These are phyloP conservation scores for Cerrena zonata DNA, from an alignment of 1,284 basidiomycete species.

Conservation along the genomic window DNA sequence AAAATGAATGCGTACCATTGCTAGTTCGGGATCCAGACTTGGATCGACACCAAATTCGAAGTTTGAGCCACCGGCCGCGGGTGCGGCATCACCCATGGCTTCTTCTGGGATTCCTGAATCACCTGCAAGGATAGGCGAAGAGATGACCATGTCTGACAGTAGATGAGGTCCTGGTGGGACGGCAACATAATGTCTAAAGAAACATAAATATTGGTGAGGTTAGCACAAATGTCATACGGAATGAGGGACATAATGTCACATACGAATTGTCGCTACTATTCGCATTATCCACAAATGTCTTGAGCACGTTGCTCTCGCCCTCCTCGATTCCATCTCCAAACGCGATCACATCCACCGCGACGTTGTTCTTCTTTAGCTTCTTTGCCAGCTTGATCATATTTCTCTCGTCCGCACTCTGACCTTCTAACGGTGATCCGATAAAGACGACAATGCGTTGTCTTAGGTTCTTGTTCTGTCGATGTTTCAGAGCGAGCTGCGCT, in stretches of 20 bases:
- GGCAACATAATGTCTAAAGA: slow-evolving; percentile 72
- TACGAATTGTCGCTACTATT: slow-evolving; percentile 80
- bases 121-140: slow-evolving; percentile 77
- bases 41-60: slow-evolving; percentile 94
- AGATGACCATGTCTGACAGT: slow-evolving; percentile 78
- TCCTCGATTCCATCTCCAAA: slow-evolving; percentile 74
- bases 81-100: slow-evolving; percentile 42
- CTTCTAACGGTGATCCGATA: slow-evolving; percentile 79
- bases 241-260: slow-evolving; percentile 27
- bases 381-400: slow-evolving; percentile 84
- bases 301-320: slow-evolving; percentile 58
- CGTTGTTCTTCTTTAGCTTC: slow-evolving; percentile 99
- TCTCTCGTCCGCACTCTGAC: slow-evolving; percentile 64
- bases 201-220: background rate
- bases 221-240: slow-evolving; percentile 3
- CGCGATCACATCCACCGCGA: slow-evolving; percentile 86
- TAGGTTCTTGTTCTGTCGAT: slow-evolving; percentile 97
- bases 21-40: slow-evolving; percentile 90
- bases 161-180: slow-evolving; percentile 75
- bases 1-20: slow-evolving; percentile 64
- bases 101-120: slow-evolving; percentile 73
- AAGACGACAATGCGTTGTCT: slow-evolving; percentile 93
- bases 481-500: slow-evolving; percentile 93
- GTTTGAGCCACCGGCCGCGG: slow-evolving; percentile 44
- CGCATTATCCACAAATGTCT: slow-evolving; percentile 73